A percentile compares a stretch with the other conserved stretches of the same genome.
These are phyloP conservation scores for Apocynum venetum DNA, from an alignment of 257 asterid species.

Conservation along the genomic window DNA sequence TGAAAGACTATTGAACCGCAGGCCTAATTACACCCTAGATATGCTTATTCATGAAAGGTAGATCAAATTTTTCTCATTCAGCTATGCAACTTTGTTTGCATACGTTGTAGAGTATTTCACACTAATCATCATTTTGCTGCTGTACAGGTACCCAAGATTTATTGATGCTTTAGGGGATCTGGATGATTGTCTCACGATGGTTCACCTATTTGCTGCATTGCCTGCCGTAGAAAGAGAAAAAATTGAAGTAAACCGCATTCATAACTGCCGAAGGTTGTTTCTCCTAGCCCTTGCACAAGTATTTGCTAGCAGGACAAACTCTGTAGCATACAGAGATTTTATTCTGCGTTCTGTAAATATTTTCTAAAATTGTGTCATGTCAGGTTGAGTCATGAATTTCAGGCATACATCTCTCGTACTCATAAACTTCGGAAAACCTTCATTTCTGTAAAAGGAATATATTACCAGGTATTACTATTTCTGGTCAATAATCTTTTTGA, in stretches of 20 bases:
- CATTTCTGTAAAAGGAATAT: slow-evolving; percentile 93
- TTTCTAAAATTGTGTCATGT: not conserved
- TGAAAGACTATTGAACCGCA: slow-evolving; percentile 66
- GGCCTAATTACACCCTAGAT: slow-evolving; percentile 78
- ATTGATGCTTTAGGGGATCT: slow-evolving; percentile 90
- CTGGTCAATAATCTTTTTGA: slow-evolving; percentile 1
- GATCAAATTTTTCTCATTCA: slow-evolving; percentile 8
- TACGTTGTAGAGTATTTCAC: not conserved
- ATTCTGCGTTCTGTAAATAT: not conserved
- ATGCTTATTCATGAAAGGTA: slow-evolving; percentile 84
- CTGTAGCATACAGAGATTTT: not conserved
- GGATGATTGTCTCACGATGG: slow-evolving; percentile 95
- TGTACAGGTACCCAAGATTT: slow-evolving; percentile 75
- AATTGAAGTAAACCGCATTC: slow-evolving; percentile 73
- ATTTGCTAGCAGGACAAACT: not conserved
- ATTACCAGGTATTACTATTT: slow-evolving; percentile 62
- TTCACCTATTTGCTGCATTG: slow-evolving; percentile 94
- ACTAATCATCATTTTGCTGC: slow-evolving; percentile 3
- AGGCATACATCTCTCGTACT: slow-evolving; percentile 82
- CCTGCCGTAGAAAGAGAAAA: slow-evolving; percentile 88
- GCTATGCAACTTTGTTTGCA: not conserved
- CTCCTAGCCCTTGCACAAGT: not conserved
- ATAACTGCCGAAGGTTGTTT: slow-evolving; percentile 78
- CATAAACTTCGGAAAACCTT: slow-evolving; percentile 91
- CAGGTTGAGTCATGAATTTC: slow-evolving; percentile 99